Evolutionary conservation across 2,329 filamentous ascomycete species (phyloP), one percentile per base, ranked within the genome.

Genomic region (Epichloe sibirici): DNA sequence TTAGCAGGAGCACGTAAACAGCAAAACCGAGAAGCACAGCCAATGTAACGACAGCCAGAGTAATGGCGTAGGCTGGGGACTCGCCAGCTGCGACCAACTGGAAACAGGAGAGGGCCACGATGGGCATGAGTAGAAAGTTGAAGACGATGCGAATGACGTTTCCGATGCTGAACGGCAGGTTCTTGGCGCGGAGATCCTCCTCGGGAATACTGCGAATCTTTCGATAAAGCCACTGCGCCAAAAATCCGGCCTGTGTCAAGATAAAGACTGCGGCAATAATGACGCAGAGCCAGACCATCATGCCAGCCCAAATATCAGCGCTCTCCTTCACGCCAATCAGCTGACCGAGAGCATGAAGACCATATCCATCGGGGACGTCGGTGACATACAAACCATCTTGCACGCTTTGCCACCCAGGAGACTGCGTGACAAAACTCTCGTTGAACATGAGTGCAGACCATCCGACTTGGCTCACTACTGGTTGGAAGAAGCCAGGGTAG

Each of bases 371-470:
- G 2, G 76, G 82, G 35, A 82, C 84, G 61, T 89, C 84, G 45
- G 84, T 83, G 51, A 82, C 75, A 67, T 97, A 97, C n/a, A 98
- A 79, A 39, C 91, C 90, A 66, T 97, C 90, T 9, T 83, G 71
- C 13, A 95, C 67, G 57, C 80, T 85, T 56, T 82, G 74, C 56
- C 78, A 83, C 6, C 85, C 81, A 34, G 78, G 72, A 12, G 79
- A 79, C 38, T 83, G 72, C 62, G 81, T 85, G 55, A 94, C 83
- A 61, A 95, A 87, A 68, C 86, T 95, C 58, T 93, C 75, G 65
- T 96, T 95, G 74, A 97, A 97, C 76, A 97, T 86, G 55, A 98
- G 78, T 5, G 82, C 71, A 1, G 91, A 93, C 93, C 93, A 98
- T 40, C 86, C 82, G 13, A 79, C 85, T 66, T 91, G 88, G 66